Evolutionary conservation across 139 green algal genomes (phyloP).

Genomic region (Chlorella sp.): DNA sequence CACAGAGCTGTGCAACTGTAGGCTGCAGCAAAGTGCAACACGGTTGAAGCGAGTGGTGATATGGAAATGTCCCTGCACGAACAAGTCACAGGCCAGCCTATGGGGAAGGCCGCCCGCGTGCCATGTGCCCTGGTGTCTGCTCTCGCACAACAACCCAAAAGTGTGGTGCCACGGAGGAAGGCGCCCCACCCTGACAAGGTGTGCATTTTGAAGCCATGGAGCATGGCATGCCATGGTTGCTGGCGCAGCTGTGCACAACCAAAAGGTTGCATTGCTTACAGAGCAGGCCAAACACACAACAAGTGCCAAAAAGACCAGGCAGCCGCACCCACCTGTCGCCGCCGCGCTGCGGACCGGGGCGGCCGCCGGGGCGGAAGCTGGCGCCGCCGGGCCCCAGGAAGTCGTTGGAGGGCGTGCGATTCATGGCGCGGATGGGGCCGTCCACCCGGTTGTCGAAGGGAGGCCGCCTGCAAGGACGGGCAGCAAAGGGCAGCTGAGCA

Average conservation of each 20-base stretch:
- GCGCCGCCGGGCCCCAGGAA: conserved; percentile 21
- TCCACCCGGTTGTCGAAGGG: conserved; percentile 50
- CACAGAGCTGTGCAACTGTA: too few species aligned
- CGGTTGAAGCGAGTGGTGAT: too few species aligned
- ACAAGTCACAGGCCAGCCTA: conserved; percentile 26
- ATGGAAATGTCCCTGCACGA: conserved; percentile 21
- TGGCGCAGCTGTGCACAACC: not conserved
- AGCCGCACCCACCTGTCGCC: not conserved
- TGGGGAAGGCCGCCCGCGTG: conserved; percentile 11
- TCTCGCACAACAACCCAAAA: conserved; percentile 30
- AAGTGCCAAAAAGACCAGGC: not conserved
- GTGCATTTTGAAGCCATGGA: not conserved
- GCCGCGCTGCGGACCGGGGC: conserved; percentile 22
- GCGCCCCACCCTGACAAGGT: conserved; percentile 32
- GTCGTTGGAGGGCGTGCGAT: conserved; percentile 31
- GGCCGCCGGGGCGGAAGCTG: conserved; percentile 43
- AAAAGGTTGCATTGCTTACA: too few species aligned
- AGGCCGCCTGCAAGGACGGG: not conserved
- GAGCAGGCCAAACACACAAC: not conserved
- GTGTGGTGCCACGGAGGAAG: conserved; percentile 5
- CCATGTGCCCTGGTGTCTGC: conserved; percentile 31
- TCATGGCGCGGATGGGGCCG: conserved; percentile 53
- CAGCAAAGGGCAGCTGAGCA: not conserved
- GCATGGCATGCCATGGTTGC: not conserved
- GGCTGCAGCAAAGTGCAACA: not conserved